Base-by-base conservation (phyloP, 768 basidiomycete species). In the Cubamyces lactineus region DNA sequence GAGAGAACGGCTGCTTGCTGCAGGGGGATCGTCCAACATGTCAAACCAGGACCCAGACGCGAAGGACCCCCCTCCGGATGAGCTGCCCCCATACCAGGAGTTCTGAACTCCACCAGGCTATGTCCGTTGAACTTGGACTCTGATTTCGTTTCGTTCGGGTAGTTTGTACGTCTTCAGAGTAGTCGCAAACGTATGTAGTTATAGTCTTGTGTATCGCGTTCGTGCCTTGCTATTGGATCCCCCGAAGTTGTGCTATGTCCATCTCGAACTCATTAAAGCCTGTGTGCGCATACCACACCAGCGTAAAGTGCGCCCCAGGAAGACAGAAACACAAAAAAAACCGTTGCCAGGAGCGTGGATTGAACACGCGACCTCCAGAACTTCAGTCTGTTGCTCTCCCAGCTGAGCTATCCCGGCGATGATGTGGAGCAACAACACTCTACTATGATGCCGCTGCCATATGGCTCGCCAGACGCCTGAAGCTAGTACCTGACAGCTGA, bases 51-150 rank as follows among this genome's bases (percentile, higher is more conserved):
- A 59, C 49, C 42, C 58, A 2, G 54, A 64, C 38, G 47, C 58
- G 13, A 59, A 50, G 63, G 61, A 55, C 68, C 67, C 49, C 28
- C 62, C 61, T 55, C 66, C 68, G 40, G 68, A 67, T 24, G 71
- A 73, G 23, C 77, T 78, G 38, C 81, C 81, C 0, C 78, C 81
- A 2, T 82, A 82, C 73, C 67, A 79, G 59, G 81, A 79, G 66
- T 65, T 79, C 57, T 73, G 48, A 70, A 26, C 21, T 5, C 57
- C 38, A 46, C 13, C 30, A 16, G 9, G 30, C 19, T 17, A 9
- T 8, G 34, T 12, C 43, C 11, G 23, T 11, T 52, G 38, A 38
- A 43, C 28, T 51, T 34, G 4, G 34, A n/a, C n/a, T n/a, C n/a
- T n/a, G 9, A 6, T 34, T 11, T 34, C 1, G 34, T 34, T 34